These are phyloP conservation scores for Amphirosellinia nigrospora DNA, from an alignment of 495 filamentous ascomycete species.

Conservation along the genomic window DNA sequence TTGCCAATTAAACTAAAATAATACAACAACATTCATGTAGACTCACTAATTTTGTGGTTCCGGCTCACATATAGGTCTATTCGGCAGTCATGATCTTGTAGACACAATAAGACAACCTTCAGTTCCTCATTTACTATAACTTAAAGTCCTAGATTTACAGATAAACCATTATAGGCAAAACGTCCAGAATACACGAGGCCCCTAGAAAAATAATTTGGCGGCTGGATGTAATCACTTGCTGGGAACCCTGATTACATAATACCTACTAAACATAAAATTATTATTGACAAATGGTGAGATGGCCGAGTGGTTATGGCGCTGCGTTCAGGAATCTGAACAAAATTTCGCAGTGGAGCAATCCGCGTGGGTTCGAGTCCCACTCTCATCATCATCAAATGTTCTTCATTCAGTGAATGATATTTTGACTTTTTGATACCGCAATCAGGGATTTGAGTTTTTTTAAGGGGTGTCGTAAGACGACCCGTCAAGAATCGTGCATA, in stretches of 20 bases:
- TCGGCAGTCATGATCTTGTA: background rate
- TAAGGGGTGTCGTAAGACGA: no score
- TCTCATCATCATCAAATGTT: conserved; percentile 32
- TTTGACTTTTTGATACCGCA: no score
- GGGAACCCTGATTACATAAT: background rate
- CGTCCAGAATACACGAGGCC: background rate
- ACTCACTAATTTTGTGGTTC: background rate
- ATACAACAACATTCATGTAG: background rate
- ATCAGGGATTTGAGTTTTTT: no score
- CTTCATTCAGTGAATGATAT: no score
- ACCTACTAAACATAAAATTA: background rate
- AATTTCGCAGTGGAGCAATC: conserved; percentile 46
- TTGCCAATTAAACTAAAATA: no score
- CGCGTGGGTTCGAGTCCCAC: conserved; percentile 53
- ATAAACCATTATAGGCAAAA: no score
- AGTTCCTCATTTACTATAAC: background rate
- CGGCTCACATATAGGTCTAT: no score
- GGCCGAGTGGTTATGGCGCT: conserved; percentile 30
- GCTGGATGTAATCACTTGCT: background rate
- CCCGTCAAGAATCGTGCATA: no score
- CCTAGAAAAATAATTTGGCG: background rate
- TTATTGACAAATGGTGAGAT: conserved; percentile 10
- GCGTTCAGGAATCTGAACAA: conserved; percentile 23
- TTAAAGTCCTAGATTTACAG: no score
- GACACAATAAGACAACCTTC: background rate